Percentiles rank a stretch among this genome's conserved stretches.
These are phyloP conservation scores for Emericellopsis atlantica DNA, from an alignment of 2,329 filamentous ascomycete genomes.

Conservation along the genomic window DNA sequence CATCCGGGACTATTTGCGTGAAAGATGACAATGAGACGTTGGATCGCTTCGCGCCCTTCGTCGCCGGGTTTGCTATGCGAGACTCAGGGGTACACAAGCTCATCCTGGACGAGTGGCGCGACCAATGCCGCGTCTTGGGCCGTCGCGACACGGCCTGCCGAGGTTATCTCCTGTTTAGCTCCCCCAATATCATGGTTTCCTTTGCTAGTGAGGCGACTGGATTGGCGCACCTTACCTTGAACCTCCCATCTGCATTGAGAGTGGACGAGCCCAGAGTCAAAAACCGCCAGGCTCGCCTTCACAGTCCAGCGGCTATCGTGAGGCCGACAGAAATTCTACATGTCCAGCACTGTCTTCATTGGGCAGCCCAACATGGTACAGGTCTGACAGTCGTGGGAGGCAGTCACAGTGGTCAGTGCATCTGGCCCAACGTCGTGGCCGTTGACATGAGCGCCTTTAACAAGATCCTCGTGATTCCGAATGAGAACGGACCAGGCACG, in stretches of 20 bases:
- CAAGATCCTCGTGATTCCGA: slow-evolving; percentile 25
- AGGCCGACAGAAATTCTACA: slow-evolving; percentile 32
- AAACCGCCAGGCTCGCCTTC: slow-evolving; percentile 34
- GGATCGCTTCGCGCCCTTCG: slow-evolving; percentile 37
- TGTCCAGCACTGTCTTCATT: slow-evolving; percentile 41
- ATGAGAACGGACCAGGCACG: slow-evolving; percentile 6
- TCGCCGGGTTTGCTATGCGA: slow-evolving; percentile 30
- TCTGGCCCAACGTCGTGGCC: slow-evolving; percentile 35
- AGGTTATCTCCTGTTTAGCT: slow-evolving; percentile 31
- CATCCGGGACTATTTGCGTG: slow-evolving; percentile 28
- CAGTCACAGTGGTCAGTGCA: slow-evolving; percentile 47
- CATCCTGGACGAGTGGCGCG: slow-evolving; percentile 29
- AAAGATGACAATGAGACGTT: slow-evolving; percentile 28
- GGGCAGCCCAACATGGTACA: slow-evolving; percentile 34
- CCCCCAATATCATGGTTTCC: slow-evolving; percentile 34
- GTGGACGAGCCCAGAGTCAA: slow-evolving; percentile 25
- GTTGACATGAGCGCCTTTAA: slow-evolving; percentile 48
- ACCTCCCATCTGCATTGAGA: slow-evolving; percentile 24
- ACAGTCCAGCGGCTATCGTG: slow-evolving; percentile 28
- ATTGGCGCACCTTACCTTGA: slow-evolving; percentile 26
- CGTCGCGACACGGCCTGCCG: neutral
- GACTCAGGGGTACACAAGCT: slow-evolving; percentile 15
- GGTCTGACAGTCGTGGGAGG: slow-evolving; percentile 41
- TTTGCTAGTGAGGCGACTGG: slow-evolving; percentile 33
- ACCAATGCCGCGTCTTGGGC: neutral